Evolutionary conservation across 2,329 filamentous ascomycete species (phyloP).

Genomic region (Epichloe sibirici): DNA sequence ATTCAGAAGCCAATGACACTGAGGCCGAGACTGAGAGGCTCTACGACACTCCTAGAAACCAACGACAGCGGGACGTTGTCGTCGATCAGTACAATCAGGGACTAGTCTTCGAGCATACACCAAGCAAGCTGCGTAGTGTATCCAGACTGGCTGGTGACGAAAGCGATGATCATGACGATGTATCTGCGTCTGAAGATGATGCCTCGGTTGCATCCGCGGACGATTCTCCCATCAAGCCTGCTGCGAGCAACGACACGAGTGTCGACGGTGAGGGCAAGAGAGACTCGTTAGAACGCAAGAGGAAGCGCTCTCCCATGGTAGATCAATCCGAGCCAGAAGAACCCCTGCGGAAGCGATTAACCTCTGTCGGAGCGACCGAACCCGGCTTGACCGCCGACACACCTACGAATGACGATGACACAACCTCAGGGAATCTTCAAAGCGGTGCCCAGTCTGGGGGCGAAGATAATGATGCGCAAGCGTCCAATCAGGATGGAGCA

Average conservation of each 20-base stretch:
- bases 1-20: conserved; percentile 45
- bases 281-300: conserved; percentile 31
- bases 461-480: conserved; percentile 32
- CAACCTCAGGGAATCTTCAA: conserved; percentile 20
- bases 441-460: conserved; percentile 29
- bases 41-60: conserved; percentile 70
- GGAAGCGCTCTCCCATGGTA: conserved; percentile 34
- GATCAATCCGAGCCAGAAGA: conserved; percentile 35
- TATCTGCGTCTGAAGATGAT: conserved; percentile 28
- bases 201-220: conserved; percentile 24
- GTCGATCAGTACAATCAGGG: conserved; percentile 42
- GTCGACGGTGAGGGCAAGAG: conserved; percentile 20
- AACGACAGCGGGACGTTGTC: conserved; percentile 49
- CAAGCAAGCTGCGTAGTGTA: conserved; percentile 60
- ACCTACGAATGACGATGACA: conserved; percentile 24
- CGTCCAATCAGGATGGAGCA: conserved; percentile 13
- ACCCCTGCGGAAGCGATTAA: conserved; percentile 41
- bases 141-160: conserved; percentile 15
- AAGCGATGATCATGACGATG: conserved; percentile 26
- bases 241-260: conserved; percentile 14
- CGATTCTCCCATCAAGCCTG: conserved; percentile 24
- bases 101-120: conserved; percentile 50
- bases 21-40: conserved; percentile 93
- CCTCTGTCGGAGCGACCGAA: conserved; percentile 31
- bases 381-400: conserved; percentile 22